A percentile compares a stretch with the other conserved stretches of the same genome.
Conservation (phyloP, 164 flowering plant species). For the Euptelea pleiosperma region DNA sequence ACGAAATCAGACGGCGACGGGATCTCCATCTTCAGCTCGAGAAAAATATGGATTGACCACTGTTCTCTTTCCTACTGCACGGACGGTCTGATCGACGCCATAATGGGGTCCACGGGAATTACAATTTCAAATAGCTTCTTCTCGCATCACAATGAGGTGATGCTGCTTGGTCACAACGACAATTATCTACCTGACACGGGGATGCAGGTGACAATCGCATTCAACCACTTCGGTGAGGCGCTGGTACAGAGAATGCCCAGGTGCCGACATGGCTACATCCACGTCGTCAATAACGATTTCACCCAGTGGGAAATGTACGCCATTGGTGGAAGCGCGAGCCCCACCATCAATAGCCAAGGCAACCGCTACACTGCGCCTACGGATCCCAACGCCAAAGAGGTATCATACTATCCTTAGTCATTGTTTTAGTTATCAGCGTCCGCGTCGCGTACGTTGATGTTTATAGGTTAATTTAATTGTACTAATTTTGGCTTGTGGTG, state of each 20-base stretch:
- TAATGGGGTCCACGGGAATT: constrained; percentile 65
- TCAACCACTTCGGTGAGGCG: constrained; percentile 63
- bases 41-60: constrained; percentile 70
- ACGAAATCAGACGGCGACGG: constrained; percentile 73
- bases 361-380: constrained; percentile 65
- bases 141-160: constrained; percentile 66
- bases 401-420: constrained; percentile 11
- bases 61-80: constrained; percentile 56
- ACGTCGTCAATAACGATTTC: constrained; percentile 74
- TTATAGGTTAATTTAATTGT: background rate
- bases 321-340: constrained; percentile 77
- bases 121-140: constrained; percentile 69
- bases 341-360: constrained; percentile 76
- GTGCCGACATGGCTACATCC: constrained; percentile 65
- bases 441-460: background rate
- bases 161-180: constrained; percentile 64
- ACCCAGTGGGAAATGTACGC: constrained; percentile 77
- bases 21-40: constrained; percentile 46
- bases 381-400: constrained; percentile 59
- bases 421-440: background rate
- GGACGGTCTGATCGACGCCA: constrained; percentile 73
- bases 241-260: constrained; percentile 82
- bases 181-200: constrained; percentile 38
- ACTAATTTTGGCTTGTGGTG: background rate
- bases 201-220: constrained; percentile 77